These are phyloP conservation scores for Penicillium chermesinum DNA, from an alignment of 495 filamentous ascomycete species.

Conservation along the genomic window DNA sequence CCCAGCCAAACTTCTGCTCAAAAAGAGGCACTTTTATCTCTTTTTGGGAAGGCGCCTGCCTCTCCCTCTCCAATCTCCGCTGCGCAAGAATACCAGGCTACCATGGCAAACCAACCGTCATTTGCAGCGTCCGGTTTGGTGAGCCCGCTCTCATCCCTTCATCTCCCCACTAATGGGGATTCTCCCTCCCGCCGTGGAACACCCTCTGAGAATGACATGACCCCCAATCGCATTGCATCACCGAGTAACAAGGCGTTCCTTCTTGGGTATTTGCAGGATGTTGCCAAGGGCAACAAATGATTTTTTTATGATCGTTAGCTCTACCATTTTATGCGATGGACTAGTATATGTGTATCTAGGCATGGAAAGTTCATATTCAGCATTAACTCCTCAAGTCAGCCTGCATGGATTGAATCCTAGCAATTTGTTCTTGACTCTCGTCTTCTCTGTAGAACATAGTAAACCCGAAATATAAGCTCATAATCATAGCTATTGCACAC, in stretches of 20 bases:
- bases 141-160: conserved; percentile 44
- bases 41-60: conserved; percentile 51
- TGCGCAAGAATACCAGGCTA: conserved; percentile 23
- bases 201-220: conserved; percentile 40
- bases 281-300: conserved; percentile 45
- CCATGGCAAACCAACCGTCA: conserved; percentile 11
- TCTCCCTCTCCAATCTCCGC: conserved; percentile 17
- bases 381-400: background rate
- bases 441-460: no score
- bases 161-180: conserved; percentile 31
- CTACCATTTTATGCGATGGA: background rate
- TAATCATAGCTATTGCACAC: no score
- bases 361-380: background rate
- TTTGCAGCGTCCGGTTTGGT: conserved; percentile 30
- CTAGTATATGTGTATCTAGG: background rate
- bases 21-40: conserved; percentile 60
- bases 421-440: no score
- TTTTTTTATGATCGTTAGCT: background rate
- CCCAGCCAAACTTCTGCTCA: conserved; percentile 54
- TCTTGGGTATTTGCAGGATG: conserved; percentile 65
- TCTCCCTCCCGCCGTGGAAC: conserved; percentile 37
- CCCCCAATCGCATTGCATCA: conserved; percentile 50
- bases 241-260: conserved; percentile 72
- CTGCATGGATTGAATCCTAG: background rate
- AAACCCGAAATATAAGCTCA: no score